Conservation (phyloP, 331 rosid species). For the Phaseolus coccineus region DNA sequence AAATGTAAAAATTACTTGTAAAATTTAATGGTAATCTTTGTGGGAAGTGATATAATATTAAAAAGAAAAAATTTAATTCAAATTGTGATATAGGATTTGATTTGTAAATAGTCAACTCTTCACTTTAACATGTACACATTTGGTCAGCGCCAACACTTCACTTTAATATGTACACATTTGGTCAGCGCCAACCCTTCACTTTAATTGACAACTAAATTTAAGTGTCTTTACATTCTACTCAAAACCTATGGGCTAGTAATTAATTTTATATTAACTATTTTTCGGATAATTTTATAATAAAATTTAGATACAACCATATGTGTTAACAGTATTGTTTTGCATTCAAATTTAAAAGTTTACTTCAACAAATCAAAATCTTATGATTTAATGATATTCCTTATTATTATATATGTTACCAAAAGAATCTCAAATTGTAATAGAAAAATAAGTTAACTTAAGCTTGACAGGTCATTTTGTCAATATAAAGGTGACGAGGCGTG, state of each 20-base stretch:
- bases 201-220: not conserved
- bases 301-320: too few species aligned
- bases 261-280: not conserved
- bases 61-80: not conserved
- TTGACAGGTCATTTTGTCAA: too few species aligned
- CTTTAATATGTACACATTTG: too few species aligned
- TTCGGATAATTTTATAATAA: too few species aligned
- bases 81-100: not conserved
- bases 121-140: not conserved
- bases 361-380: too few species aligned
- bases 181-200: not conserved
- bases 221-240: not conserved
- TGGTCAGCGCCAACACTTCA: not conserved
- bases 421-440: too few species aligned
- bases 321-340: too few species aligned
- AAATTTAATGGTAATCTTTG: not conserved
- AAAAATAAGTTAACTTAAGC: too few species aligned
- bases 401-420: too few species aligned
- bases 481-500: too few species aligned
- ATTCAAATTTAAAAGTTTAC: too few species aligned
- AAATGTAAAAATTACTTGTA: not conserved
- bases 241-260: not conserved
- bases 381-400: too few species aligned
- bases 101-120: not conserved
- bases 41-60: not conserved